Conservation (phyloP, 495 filamentous ascomycete genomes). For the Geoglossum glabrum region DNA sequence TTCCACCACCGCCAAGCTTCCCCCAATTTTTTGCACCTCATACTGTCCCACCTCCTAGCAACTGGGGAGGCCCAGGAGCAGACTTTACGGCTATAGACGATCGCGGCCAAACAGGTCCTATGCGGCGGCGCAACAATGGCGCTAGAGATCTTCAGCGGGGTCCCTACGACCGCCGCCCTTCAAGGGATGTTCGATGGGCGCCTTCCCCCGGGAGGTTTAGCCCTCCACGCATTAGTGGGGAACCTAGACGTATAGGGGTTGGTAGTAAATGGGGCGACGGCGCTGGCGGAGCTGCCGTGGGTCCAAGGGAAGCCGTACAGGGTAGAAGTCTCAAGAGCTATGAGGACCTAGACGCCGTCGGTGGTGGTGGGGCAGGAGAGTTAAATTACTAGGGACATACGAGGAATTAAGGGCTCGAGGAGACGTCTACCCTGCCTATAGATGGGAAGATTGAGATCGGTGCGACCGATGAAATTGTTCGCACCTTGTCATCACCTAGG, state of each 20-base stretch:
- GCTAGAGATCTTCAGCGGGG: conserved; percentile 27
- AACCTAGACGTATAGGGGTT: conserved; percentile 11
- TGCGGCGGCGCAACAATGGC: conserved; percentile 26
- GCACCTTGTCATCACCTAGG: not conserved
- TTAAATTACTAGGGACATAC: conserved; percentile 32
- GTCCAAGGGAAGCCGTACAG: conserved; percentile 67
- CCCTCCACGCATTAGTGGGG: conserved; percentile 13
- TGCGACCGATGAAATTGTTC: not conserved
- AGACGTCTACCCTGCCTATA: not conserved
- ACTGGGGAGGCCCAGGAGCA: conserved; percentile 23
- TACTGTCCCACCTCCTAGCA: conserved; percentile 22
- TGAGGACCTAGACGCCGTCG: conserved; percentile 78
- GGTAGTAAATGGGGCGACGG: conserved; percentile 42
- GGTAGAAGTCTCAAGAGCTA: conserved; percentile 88
- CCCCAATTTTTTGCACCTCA: conserved; percentile 32
- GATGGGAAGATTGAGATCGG: not conserved
- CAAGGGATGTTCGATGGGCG: conserved; percentile 13
- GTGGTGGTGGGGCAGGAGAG: conserved; percentile 32
- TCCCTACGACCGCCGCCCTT: conserved; percentile 37
- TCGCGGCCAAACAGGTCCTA: conserved; percentile 34
- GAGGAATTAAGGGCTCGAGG: not conserved
- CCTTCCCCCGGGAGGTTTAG: conserved; percentile 5
- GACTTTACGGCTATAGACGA: conserved; percentile 20
- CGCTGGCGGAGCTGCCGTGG: conserved; percentile 46
- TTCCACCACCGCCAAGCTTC: conserved; percentile 25